Conservation (phyloP, 495 filamentous ascomycete species). For the Daldinia decipiens region DNA sequence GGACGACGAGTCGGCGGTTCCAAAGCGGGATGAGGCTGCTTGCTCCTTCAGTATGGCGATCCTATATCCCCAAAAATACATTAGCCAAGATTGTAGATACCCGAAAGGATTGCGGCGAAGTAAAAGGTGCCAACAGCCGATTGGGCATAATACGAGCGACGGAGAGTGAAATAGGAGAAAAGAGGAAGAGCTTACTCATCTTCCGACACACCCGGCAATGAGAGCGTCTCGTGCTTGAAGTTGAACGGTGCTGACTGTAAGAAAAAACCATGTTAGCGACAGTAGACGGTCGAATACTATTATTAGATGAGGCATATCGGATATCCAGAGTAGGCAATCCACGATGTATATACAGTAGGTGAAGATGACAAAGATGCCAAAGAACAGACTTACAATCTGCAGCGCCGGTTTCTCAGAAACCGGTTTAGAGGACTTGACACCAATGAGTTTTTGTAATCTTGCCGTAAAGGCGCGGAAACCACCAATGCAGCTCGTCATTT, state of each 20-base stretch:
- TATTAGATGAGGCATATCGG: constrained; percentile 1
- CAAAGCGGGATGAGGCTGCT: constrained; percentile 52
- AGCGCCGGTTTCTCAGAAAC: constrained; percentile 38
- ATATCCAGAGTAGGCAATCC: constrained; percentile 12
- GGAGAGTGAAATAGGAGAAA: background rate
- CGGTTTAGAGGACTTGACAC: constrained; percentile 36
- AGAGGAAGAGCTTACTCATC: constrained; percentile 52
- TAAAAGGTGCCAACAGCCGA: background rate
- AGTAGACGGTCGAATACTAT: background rate
- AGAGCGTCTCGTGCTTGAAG: constrained; percentile 54
- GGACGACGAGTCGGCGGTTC: constrained; percentile 39
- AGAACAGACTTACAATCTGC: constrained; percentile 42
- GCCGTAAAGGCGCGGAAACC: constrained; percentile 33
- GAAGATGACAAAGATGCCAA: background rate
- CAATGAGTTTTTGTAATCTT: constrained; percentile 40
- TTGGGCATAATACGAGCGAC: constrained; percentile 25
- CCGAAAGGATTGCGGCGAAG: constrained; percentile 22
- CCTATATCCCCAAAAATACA: constrained; percentile 20
- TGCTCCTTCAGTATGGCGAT: constrained; percentile 56
- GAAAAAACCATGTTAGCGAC: constrained; percentile 34
- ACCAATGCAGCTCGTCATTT: constrained; percentile 38
- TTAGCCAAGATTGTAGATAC: constrained; percentile 6
- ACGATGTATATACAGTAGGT: background rate
- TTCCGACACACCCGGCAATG: constrained; percentile 54
- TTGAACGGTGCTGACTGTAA: constrained; percentile 58